A percentile compares a stretch with the other conserved stretches of the same genome.
Conservation (phyloP, 1,284 basidiomycete species). For the Singerocomus inundabilis region DNA sequence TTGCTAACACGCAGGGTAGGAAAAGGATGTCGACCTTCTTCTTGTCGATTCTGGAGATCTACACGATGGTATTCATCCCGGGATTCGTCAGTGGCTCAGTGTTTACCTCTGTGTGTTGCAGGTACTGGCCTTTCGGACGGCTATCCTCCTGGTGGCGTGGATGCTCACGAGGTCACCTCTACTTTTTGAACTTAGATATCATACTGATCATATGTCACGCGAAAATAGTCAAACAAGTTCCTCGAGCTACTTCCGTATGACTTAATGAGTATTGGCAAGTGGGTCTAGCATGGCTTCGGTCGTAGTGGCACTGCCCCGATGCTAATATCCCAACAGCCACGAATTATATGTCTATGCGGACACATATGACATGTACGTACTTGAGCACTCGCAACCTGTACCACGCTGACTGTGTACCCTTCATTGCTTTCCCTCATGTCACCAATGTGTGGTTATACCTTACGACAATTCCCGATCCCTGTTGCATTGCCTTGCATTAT, state of each 20-base stretch:
- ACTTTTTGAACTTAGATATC: not conserved
- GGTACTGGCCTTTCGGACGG: slow-evolving; percentile 76
- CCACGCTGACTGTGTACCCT: slow-evolving; percentile 11
- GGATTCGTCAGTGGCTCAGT: not conserved
- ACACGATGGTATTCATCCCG: slow-evolving; percentile 61
- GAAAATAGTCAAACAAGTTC: slow-evolving; percentile 61
- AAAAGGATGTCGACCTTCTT: slow-evolving; percentile 68
- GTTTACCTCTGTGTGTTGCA: slow-evolving; percentile 16
- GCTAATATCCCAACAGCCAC: slow-evolving; percentile 48
- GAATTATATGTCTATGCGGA: slow-evolving; percentile 82
- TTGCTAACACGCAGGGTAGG: slow-evolving; percentile 32
- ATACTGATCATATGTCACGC: slow-evolving; percentile 1
- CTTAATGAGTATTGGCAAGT: slow-evolving; percentile 84
- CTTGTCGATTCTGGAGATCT: slow-evolving; percentile 76
- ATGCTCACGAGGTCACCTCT: slow-evolving; percentile 60
- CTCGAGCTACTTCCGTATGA: slow-evolving; percentile 79
- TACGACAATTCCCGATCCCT: not conserved
- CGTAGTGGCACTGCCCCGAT: not conserved
- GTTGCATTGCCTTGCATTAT: not conserved
- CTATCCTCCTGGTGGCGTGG: slow-evolving; percentile 64
- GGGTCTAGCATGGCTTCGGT: slow-evolving; percentile 1
- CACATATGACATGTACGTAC: slow-evolving; percentile 67
- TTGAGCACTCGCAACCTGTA: not conserved
- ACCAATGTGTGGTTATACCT: not conserved
- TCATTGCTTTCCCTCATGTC: not conserved